Percentiles rank a stretch among this genome's conserved stretches.
These are phyloP conservation scores for Aegilops sharonensis DNA, from an alignment of 176 grass and related monocot species.

Conservation along the genomic window DNA sequence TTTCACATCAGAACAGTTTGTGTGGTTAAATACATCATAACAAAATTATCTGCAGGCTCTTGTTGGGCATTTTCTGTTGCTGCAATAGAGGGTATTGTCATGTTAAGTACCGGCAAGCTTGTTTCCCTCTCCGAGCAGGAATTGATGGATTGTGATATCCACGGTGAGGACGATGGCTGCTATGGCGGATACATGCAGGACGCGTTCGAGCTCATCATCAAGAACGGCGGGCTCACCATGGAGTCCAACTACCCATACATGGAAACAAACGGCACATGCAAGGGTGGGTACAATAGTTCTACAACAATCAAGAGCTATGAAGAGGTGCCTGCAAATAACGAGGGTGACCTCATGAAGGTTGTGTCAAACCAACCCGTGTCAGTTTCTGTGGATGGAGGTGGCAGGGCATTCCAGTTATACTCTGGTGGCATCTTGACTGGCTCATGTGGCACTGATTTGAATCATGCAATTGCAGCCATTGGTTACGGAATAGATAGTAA, in stretches of 20 bases:
- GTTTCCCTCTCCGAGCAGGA: background rate
- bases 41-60: background rate
- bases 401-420: conserved; percentile 3
- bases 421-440: background rate
- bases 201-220: background rate
- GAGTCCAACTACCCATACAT: conserved; percentile 12
- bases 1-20: background rate
- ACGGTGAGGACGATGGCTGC: background rate
- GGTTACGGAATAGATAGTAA: background rate
- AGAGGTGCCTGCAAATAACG: background rate
- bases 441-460: conserved; percentile 1
- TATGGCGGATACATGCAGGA: background rate
- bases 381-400: background rate
- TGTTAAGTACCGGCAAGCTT: background rate
- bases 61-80: conserved; percentile 21
- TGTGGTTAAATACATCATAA: background rate
- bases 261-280: background rate
- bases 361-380: background rate
- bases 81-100: background rate
- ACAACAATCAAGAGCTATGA: conserved; percentile 4
- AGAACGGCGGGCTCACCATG: conserved; percentile 1
- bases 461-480: conserved; percentile 10
- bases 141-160: background rate
- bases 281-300: background rate
- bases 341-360: conserved; percentile 11